Evolutionary conservation across 2,329 filamentous ascomycete species (phyloP), one percentile per base, ranked within the genome.

Genomic region (Cercospora sp.): DNA sequence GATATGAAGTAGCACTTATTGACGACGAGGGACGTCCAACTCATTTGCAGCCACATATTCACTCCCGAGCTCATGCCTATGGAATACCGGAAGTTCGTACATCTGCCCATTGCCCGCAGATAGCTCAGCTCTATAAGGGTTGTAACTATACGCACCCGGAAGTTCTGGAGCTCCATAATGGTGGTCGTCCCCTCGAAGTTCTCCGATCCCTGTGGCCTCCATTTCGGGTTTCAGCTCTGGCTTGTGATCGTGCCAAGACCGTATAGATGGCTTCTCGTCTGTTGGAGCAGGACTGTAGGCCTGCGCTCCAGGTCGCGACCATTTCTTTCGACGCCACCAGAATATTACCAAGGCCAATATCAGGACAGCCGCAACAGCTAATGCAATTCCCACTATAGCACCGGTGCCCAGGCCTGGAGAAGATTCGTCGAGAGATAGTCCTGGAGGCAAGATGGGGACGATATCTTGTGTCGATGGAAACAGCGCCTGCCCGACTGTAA

Each of bases 401-500:
- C 40, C 59, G 10, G 26, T 48, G 40, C 60, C 20, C 0, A 45
- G 16, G 20, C 20, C 23, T 3, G 20, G 10, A 53, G 20, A 16
- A 23, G 28, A 58, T 58, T 20, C 28, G 1, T 55, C 28, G 16
- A 33, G 7, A 28, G 42, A 13, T 3, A 55, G 26, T 10, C 45
- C 60, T 7, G 60, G 60, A 18, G 45, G 42, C 23, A 31, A 36
- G 28, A 55, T 63, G 23, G 60, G 12, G 2, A 63, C 60, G 4
- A 36, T 23, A 6, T 51, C 45, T 28, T 33, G 45, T 23, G 18
- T 36, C 5, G n/a, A 36, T 23, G 60, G 60, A 31, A 64, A 64
- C 16, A 31, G 16, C 13, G 70, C 71, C 61, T 80, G 81, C 13
- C 79, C 81, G 3, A 85, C 73, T 26, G 79, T 81, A 74, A 85